Conservation (phyloP, 495 filamentous ascomycete genomes). For the Jackrogersella minutella region DNA sequence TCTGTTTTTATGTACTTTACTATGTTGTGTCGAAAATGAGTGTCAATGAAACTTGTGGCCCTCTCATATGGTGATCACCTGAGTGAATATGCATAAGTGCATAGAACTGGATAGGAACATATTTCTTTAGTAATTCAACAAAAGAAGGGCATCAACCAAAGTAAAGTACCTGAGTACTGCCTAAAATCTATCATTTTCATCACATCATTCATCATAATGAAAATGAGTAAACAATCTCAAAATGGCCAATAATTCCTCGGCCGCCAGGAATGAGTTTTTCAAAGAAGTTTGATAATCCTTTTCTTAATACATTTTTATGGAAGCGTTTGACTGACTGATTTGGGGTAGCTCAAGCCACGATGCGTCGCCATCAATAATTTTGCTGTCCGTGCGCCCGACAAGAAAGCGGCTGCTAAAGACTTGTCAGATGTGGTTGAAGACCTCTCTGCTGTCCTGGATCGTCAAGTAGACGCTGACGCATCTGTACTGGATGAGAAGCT, state of each 20-base stretch:
- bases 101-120: no score
- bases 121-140: no score
- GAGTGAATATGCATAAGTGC: background rate
- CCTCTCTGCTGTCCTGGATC: slow-evolving; percentile 61
- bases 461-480: slow-evolving; percentile 58
- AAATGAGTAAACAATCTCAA: slow-evolving; percentile 24
- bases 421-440: slow-evolving; percentile 62
- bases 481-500: slow-evolving; percentile 76
- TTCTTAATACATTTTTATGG: background rate
- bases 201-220: background rate
- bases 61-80: background rate
- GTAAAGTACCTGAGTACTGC: no score
- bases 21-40: background rate
- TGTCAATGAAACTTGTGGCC: background rate
- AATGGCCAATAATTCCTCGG: slow-evolving; percentile 36
- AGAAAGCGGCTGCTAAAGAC: slow-evolving; percentile 61
- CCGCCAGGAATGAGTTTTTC: slow-evolving; percentile 53
- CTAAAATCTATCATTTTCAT: no score
- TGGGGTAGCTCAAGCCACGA: slow-evolving; percentile 69
- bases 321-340: slow-evolving; percentile 28
- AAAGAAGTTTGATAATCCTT: slow-evolving; percentile 44
- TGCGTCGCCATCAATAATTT: slow-evolving; percentile 82
- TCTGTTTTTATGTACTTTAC: background rate
- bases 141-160: no score
- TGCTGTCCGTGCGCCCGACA: slow-evolving; percentile 67